A percentile compares a stretch with the other conserved stretches of the same genome.
Evolutionary conservation across 495 filamentous ascomycete genomes (phyloP).

Genomic region (Daldinia vernicosa): DNA sequence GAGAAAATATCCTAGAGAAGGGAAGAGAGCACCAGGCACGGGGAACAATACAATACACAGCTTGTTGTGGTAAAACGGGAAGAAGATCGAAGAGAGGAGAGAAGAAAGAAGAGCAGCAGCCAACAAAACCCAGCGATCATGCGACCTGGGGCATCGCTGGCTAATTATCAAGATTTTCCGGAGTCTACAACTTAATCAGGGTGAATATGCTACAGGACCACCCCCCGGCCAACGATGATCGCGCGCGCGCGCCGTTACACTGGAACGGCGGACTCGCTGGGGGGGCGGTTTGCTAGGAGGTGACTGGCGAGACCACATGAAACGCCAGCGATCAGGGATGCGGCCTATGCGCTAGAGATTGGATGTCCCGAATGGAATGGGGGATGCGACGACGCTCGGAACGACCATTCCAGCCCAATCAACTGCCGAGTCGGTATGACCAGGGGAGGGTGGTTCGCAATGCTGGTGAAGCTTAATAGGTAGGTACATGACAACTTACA

Average conservation of each 20-base stretch:
- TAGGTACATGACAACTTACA: slow-evolving; percentile 1
- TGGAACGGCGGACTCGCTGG: slow-evolving; percentile 19
- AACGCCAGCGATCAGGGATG: slow-evolving; percentile 41
- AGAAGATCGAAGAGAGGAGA: slow-evolving; percentile 30
- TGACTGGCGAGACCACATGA: slow-evolving; percentile 34
- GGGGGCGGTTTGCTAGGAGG: slow-evolving; percentile 27
- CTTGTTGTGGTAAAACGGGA: slow-evolving; percentile 22
- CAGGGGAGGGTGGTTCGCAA: slow-evolving; percentile 8
- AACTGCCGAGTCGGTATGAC: slow-evolving; percentile 33
- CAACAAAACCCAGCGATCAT: slow-evolving; percentile 26
- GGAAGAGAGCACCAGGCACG: slow-evolving; percentile 41
- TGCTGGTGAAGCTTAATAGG: slow-evolving; percentile 16
- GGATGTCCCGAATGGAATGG: slow-evolving; percentile 11
- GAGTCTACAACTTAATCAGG: slow-evolving; percentile 13
- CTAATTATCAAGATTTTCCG: slow-evolving; percentile 30
- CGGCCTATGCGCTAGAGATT: slow-evolving; percentile 18
- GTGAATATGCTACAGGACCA: slow-evolving; percentile 8
- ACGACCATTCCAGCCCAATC: slow-evolving; percentile 30
- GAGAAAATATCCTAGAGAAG: slow-evolving; percentile 29
- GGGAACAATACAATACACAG: slow-evolving; percentile 23
- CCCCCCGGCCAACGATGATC: slow-evolving; percentile 24
- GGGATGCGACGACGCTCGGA: neutral
- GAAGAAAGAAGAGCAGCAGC: slow-evolving; percentile 26
- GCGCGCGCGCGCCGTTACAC: slow-evolving; percentile 3
- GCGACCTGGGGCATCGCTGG: slow-evolving; percentile 32